A percentile compares a stretch with the other conserved stretches of the same genome.
Evolutionary conservation across 495 filamentous ascomycete species (phyloP).

Genomic region (Trichoderma parareesei): DNA sequence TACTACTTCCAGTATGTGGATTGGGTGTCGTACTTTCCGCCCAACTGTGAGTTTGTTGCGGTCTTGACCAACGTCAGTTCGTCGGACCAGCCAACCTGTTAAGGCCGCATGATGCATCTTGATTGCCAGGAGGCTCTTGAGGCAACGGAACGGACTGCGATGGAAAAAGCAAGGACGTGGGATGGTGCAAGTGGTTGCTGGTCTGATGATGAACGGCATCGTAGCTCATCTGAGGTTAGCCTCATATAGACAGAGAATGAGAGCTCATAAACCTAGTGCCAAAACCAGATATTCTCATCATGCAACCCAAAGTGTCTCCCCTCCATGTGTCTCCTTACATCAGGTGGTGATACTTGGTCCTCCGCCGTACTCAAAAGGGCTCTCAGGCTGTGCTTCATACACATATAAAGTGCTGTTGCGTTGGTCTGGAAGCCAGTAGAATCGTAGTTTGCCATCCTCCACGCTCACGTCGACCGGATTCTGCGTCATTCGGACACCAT

Average conservation of each 20-base stretch:
- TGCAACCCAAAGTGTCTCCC: too few relatives aligned
- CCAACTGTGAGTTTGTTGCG: slow-evolving; percentile 1
- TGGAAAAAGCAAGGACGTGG: too few relatives aligned
- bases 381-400: slow-evolving; percentile 23
- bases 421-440: slow-evolving; percentile 30
- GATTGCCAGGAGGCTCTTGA: too few relatives aligned
- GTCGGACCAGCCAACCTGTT: neutral
- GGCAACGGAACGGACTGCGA: too few relatives aligned
- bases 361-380: neutral
- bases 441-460: slow-evolving; percentile 27
- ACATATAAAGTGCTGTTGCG: slow-evolving; percentile 29
- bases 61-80: neutral
- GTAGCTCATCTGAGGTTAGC: too few relatives aligned
- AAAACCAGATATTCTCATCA: too few relatives aligned
- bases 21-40: neutral
- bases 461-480: slow-evolving; percentile 31
- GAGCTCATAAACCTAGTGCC: too few relatives aligned
- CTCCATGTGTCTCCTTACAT: neutral
- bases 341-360: neutral
- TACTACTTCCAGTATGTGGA: slow-evolving; percentile 6
- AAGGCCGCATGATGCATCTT: neutral
- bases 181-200: too few relatives aligned
- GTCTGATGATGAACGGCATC: too few relatives aligned
- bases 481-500: slow-evolving; percentile 24
- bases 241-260: too few relatives aligned